Base-by-base conservation (phyloP, 2,329 filamentous ascomycete species). In the Colletotrichum sp. region DNA sequence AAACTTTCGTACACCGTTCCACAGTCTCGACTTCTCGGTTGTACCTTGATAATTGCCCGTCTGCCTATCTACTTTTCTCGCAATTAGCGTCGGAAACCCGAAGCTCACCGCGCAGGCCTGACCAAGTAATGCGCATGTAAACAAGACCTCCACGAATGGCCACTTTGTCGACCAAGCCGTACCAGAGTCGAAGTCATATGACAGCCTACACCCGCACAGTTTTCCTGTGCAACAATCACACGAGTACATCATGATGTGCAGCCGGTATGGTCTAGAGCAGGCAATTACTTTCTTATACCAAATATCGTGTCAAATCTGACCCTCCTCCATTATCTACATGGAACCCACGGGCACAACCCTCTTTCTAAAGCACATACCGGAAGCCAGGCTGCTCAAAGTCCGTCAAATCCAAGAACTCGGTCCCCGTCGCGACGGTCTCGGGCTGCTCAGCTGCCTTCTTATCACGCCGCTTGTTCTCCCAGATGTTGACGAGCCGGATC, bases 401-500 rank as follows among this genome's bases (percentile, higher is more conserved):
- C 5, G 80, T 79, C 43, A 80, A 21, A 64, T 81, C 80, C 55
- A 79, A 43, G 43, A 81, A 79, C 72, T 80, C 77, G 4, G 78
- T 79, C 21, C 78, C 76, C 7, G 67, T 52, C 6, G 66, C 52
- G 5, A 39, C 32, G 7, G 34, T 48, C 43, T 79, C 70, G 1
- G 72, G 68, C 30, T 77, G 24, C 39, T 80, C 79, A 1, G 76
- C 71, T 2, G 77, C 75, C 69, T 76, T 73, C 68, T 82, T 82
- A 26, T 83, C 80, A 16, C 80, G 77, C 13, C 80, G 72, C 13
- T 72, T 77, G 34, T 81, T 80, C 72, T 81, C 79, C 63, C 78
- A 30, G 6, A 80, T 73, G 30, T 81, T 81, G 36, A 81, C 77
- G n/a, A 71, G 30, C 3, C 80, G 77, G 26, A 80, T 71, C 2